Evolutionary conservation across 768 basidiomycete genomes (phyloP).

Genomic region (Xanthoconium stramineum): DNA sequence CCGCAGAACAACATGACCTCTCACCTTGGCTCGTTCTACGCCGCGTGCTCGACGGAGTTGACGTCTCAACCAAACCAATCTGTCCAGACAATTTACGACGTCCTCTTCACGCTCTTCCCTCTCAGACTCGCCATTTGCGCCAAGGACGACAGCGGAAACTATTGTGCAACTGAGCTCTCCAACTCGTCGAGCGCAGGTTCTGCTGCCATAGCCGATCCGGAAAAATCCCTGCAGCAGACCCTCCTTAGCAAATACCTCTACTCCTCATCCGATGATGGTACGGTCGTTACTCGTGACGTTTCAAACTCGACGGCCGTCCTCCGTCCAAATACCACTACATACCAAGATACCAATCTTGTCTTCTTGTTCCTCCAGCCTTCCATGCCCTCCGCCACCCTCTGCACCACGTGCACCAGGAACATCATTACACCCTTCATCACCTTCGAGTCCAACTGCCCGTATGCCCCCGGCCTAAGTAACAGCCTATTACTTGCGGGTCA

Average conservation of each 20-base stretch:
- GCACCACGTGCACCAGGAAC: slow-evolving; percentile 78
- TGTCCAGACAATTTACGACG: slow-evolving; percentile 73
- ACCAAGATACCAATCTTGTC: slow-evolving; percentile 57
- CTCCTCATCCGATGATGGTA: slow-evolving; percentile 17
- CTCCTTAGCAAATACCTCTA: slow-evolving; percentile 28
- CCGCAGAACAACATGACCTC: slow-evolving; percentile 53
- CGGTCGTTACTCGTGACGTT: slow-evolving; percentile 25
- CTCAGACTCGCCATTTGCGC: slow-evolving; percentile 67
- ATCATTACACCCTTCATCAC: slow-evolving; percentile 73
- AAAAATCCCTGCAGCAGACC: slow-evolving; percentile 7
- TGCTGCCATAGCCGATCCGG: slow-evolving; percentile 8
- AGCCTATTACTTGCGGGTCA: slow-evolving; percentile 70
- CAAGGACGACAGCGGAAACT: slow-evolving; percentile 67
- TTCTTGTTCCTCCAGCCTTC: slow-evolving; percentile 74
- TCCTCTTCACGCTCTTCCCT: slow-evolving; percentile 69
- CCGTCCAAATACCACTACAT: slow-evolving; percentile 54
- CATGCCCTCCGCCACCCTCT: slow-evolving; percentile 52
- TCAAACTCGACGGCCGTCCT: slow-evolving; percentile 29
- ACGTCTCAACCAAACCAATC: slow-evolving; percentile 42
- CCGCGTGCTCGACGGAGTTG: slow-evolving; percentile 70
- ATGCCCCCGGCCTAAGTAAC: slow-evolving; percentile 67
- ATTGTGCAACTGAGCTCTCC: slow-evolving; percentile 58
- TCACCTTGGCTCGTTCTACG: slow-evolving; percentile 66
- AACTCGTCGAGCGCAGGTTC: slow-evolving; percentile 23
- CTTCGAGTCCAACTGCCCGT: slow-evolving; percentile 69